Evolutionary conservation across 805 yeast genomes (phyloP).

Genomic region (Ogataea populi-albae): DNA sequence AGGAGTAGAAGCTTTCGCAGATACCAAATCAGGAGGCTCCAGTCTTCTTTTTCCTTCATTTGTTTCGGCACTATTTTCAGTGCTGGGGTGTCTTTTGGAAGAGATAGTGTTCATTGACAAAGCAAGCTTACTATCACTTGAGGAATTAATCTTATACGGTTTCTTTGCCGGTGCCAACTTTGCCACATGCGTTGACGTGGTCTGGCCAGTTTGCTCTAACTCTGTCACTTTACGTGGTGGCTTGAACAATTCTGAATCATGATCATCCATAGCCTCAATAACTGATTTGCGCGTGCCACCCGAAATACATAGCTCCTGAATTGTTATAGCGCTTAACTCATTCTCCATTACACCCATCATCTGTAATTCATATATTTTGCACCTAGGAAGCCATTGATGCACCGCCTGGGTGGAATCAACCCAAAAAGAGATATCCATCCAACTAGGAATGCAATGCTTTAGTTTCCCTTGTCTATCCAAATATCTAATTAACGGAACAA

Average conservation of each 20-base stretch:
- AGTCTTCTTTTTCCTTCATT: conserved; percentile 11
- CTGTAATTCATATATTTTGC: conserved; percentile 91
- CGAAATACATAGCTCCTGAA: conserved; percentile 51
- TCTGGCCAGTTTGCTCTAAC: not conserved
- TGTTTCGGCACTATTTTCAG: conserved; percentile 3
- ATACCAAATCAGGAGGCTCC: conserved; percentile 21
- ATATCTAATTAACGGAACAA: conserved; percentile 84
- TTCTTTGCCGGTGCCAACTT: not conserved
- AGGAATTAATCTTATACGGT: not conserved
- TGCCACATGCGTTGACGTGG: not conserved
- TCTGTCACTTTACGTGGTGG: conserved; percentile 2
- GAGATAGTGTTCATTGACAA: not conserved
- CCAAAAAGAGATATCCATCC: conserved; percentile 96
- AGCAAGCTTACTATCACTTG: not conserved
- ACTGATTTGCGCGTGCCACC: conserved; percentile 37
- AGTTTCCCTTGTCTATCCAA: conserved; percentile 48
- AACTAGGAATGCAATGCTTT: conserved; percentile 82
- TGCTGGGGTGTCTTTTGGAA: conserved; percentile 3
- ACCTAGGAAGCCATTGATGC: conserved; percentile 85
- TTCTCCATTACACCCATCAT: conserved; percentile 99
- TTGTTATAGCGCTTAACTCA: conserved; percentile 67
- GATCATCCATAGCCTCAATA: conserved; percentile 60
- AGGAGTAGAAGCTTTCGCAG: conserved; percentile 29
- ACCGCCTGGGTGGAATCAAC: conserved; percentile 47
- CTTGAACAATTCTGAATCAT: conserved; percentile 59